These are phyloP conservation scores for Xylaria sp. DNA, from an alignment of 2,329 filamentous ascomycete genomes.

Conservation along the genomic window DNA sequence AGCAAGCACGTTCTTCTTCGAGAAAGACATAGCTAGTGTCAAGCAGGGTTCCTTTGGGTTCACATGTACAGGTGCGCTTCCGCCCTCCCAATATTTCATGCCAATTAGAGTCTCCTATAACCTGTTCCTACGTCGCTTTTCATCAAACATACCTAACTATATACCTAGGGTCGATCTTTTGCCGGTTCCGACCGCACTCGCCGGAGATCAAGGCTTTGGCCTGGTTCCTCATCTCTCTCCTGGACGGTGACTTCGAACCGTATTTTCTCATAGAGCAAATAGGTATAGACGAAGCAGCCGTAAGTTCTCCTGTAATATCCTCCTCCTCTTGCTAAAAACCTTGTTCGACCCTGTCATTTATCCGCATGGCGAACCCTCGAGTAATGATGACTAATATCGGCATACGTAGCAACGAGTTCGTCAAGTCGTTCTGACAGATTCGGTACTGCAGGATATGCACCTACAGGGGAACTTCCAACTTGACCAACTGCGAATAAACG, in stretches of 20 bases:
- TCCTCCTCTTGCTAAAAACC: neutral
- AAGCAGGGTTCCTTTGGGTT: constrained; percentile 38
- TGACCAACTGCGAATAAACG: constrained; percentile 35
- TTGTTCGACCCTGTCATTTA: neutral
- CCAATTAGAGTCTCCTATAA: neutral
- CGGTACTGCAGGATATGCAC: constrained; percentile 41
- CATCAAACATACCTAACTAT: neutral
- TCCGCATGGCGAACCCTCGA: neutral
- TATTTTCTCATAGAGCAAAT: constrained; percentile 41
- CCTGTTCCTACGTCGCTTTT: neutral
- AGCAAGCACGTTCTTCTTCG: constrained; percentile 44
- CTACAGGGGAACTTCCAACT: constrained; percentile 40
- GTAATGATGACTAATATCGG: neutral
- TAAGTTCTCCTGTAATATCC: neutral
- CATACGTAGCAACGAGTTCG: constrained; percentile 29
- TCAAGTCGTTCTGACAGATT: constrained; percentile 36
- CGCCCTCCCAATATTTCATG: neutral
- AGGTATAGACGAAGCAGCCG: constrained; percentile 18
- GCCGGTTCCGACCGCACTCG: constrained; percentile 38
- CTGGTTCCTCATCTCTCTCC: constrained; percentile 40
- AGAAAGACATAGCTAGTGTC: constrained; percentile 39
- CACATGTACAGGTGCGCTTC: constrained; percentile 39
- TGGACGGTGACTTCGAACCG: constrained; percentile 42
- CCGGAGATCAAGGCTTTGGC: constrained; percentile 40
- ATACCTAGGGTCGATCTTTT: constrained; percentile 38